Conservation (phyloP, 495 filamentous ascomycete species). For the Penicillium waksmanii region DNA sequence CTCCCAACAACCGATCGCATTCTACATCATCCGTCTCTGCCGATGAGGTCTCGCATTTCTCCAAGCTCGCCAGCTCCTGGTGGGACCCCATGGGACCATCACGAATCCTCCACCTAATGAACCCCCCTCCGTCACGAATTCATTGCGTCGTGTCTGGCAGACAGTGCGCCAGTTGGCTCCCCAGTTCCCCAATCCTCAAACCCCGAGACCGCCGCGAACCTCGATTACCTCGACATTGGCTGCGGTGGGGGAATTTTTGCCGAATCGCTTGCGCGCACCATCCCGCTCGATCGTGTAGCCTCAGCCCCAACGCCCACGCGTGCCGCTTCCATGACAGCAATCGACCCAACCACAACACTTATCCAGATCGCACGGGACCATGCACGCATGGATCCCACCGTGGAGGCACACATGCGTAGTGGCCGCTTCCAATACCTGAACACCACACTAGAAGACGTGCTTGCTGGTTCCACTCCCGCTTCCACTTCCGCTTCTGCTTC, state of each 20-base stretch:
- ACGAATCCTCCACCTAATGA: conserved; percentile 94
- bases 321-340: conserved; percentile 72
- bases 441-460: conserved; percentile 68
- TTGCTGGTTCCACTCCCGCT: conserved; percentile 22
- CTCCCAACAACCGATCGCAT: conserved; percentile 38
- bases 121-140: conserved; percentile 95
- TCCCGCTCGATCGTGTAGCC: conserved; percentile 46
- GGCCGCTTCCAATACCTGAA: conserved; percentile 72
- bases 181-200: conserved; percentile 7
- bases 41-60: conserved; percentile 91
- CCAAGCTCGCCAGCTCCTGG: conserved; percentile 88
- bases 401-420: conserved; percentile 46
- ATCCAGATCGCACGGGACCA: conserved; percentile 78
- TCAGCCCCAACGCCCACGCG: conserved; percentile 56
- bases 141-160: conserved; percentile 70
- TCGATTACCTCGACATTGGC: conserved; percentile 87
- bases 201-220: conserved; percentile 27
- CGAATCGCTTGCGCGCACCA: conserved; percentile 80
- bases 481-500: not conserved
- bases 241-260: conserved; percentile 97
- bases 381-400: conserved; percentile 65
- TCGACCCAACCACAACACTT: conserved; percentile 83
- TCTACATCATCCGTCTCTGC: conserved; percentile 74
- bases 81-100: conserved; percentile 97
- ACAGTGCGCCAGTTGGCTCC: conserved; percentile 29